phyloP scores from a whole-genome alignment of 1,284 basidiomycete species.

The Apiotrichum sp. region DNA sequence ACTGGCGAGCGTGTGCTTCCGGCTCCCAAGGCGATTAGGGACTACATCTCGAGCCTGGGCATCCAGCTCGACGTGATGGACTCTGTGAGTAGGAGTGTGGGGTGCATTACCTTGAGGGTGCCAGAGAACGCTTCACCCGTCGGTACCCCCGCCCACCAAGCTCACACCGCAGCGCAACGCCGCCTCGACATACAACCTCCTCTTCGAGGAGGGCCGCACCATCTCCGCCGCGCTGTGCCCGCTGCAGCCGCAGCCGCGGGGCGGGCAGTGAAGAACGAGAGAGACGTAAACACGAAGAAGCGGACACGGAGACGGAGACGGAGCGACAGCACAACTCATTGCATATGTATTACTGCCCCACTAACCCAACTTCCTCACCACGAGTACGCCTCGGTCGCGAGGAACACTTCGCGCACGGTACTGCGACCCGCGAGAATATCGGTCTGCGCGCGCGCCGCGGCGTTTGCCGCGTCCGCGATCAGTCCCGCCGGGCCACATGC shows the following conservation, averaged over 20 bases:
- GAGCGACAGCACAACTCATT: too few relatives aligned
- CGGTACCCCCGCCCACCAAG: background rate
- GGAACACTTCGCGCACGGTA: background rate
- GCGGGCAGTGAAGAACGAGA: background rate
- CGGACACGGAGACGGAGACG: too few relatives aligned
- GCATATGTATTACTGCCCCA: too few relatives aligned
- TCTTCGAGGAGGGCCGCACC: conserved; percentile 83
- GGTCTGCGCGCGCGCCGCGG: background rate
- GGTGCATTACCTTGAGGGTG: background rate
- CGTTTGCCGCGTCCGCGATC: background rate
- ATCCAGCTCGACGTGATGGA: conserved; percentile 93
- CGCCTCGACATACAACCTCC: conserved; percentile 87
- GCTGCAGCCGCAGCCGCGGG: conserved; percentile 44
- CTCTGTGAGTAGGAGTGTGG: conserved; percentile 57
- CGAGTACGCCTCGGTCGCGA: background rate
- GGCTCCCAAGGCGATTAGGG: conserved; percentile 62
- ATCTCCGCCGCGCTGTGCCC: conserved; percentile 86
- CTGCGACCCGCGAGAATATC: background rate
- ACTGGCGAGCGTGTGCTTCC: conserved; percentile 70
- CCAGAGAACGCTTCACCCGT: background rate
- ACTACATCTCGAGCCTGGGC: conserved; percentile 68
- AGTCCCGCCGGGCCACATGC: background rate
- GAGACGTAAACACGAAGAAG: background rate
- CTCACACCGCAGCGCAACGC: conserved; percentile 64
- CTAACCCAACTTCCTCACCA: background rate